Evolutionary conservation across 805 yeast genomes (phyloP), one percentile per base, ranked within the genome.

Genomic region (Saccharomyces jurei): DNA sequence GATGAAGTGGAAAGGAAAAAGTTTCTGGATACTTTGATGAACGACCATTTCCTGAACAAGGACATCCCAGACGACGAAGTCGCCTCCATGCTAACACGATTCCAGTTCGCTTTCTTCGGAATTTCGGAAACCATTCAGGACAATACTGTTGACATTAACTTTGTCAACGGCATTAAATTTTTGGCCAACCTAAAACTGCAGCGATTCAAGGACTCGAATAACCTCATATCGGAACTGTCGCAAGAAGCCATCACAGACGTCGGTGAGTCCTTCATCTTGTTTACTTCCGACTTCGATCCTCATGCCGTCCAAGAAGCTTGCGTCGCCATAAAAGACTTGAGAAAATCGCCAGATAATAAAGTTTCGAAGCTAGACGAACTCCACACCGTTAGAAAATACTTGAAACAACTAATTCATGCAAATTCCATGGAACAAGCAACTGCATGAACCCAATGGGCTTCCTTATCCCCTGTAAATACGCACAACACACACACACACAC

Each of bases 61-160:
- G 76, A 74, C 41, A 75, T 76, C 54, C 84, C 73, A 67, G 88
- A 79, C 41, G 75, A 70, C 50, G 86, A 80, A 56, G 79, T 81
- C 69, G 82, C 81, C 65, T 89, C 83, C 53, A 82, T 82, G 64
- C 75, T 91, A 55, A 83, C 82, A 54, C 82, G 98, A 66, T 78
- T 90, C 62, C 96, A 88, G 69, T 81, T 77, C 61, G 91, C 96
- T 0, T 69, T 89, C 29, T 91, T 83, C 65, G 97, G 97, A n/a
- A 86, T 90, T 54, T 89, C 87, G 29, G 82, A 81, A 52, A 74
- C 80, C 54, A 76, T 82, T 49, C 84, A 79, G 53, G 81, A 81
- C 53, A 78, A 84, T 60, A 68, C 71, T 17, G 82, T 83, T 13
- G 86, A 86, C 63, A 72, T 76, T 50, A 74, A 77, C 54, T 86